Evolutionary conservation across 495 filamentous ascomycete species (phyloP).

Genomic region (Aspergillus cristatus): DNA sequence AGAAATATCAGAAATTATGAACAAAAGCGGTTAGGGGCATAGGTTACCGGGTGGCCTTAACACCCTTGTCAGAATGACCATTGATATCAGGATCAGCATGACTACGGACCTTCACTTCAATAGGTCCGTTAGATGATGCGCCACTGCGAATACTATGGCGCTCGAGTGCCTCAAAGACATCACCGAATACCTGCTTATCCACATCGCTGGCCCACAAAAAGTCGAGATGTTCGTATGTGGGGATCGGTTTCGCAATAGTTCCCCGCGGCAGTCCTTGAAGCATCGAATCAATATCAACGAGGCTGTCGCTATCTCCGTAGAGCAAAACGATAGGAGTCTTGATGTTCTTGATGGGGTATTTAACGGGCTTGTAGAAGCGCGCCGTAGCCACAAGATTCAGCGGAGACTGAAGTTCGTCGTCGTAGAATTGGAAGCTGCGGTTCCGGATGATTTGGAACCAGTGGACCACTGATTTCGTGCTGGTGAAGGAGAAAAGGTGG

Average conservation of each 20-base stretch:
- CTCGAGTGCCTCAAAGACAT: slow-evolving; percentile 82
- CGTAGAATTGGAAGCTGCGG: slow-evolving; percentile 93
- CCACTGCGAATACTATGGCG: slow-evolving; percentile 33
- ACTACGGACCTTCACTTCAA: not conserved
- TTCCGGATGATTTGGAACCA: slow-evolving; percentile 99
- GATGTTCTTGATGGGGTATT: slow-evolving; percentile 94
- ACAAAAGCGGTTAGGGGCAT: no score
- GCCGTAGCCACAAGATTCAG: slow-evolving; percentile 48
- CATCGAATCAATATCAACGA: slow-evolving; percentile 94
- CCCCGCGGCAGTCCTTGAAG: slow-evolving; percentile 73
- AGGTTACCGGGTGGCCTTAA: no score
- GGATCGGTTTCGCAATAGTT: slow-evolving; percentile 74
- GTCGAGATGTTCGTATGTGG: slow-evolving; percentile 92
- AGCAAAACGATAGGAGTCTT: slow-evolving; percentile 89
- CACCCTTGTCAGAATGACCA: not conserved
- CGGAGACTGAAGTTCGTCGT: slow-evolving; percentile 74
- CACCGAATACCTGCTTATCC: slow-evolving; percentile 72
- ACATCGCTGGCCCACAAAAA: slow-evolving; percentile 93
- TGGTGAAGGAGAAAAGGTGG: slow-evolving; percentile 92
- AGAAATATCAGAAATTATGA: no score
- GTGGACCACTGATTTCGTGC: slow-evolving; percentile 90
- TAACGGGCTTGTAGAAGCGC: slow-evolving; percentile 80
- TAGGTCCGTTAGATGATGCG: no score
- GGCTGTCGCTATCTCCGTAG: slow-evolving; percentile 85
- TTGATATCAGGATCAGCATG: not conserved